Conservation (phyloP, 148 eudicot genomes). For the Amaranthus palmeri region DNA sequence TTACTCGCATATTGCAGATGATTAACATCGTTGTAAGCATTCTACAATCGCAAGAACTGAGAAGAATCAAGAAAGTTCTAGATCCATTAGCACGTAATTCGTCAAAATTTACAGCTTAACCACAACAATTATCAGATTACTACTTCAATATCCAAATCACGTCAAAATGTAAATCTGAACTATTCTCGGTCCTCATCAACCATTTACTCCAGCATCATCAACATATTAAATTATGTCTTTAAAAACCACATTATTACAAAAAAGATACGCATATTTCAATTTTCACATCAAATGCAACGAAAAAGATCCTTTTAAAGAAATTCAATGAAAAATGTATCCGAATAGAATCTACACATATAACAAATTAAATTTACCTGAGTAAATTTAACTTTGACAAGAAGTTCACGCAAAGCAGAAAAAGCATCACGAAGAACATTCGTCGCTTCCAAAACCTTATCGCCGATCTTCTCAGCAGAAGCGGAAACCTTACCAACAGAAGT, state of each 20-base stretch:
- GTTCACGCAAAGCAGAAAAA: slow-evolving; percentile 57
- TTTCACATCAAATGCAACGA: neutral
- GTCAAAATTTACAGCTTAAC: neutral
- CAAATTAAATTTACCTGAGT: slow-evolving; percentile 44
- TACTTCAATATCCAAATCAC: neutral
- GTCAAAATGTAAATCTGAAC: no score
- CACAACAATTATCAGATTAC: neutral
- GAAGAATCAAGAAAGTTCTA: no score
- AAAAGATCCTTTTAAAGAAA: neutral
- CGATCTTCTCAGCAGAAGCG: slow-evolving; percentile 73
- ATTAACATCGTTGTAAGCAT: neutral
- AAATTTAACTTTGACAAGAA: slow-evolving; percentile 62
- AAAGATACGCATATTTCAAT: no score
- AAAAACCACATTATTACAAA: neutral
- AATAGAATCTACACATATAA: neutral
- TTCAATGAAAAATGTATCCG: neutral
- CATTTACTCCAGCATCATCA: no score
- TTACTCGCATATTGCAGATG: neutral
- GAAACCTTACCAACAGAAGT: slow-evolving; percentile 49
- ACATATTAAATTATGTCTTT: neutral
- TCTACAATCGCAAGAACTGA: neutral
- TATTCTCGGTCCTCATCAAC: no score
- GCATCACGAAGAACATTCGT: slow-evolving; percentile 54
- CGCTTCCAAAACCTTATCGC: slow-evolving; percentile 69
- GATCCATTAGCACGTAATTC: neutral